A percentile compares a stretch with the other conserved stretches of the same genome.
phyloP scores from a whole-genome alignment of 2,329 filamentous ascomycete genomes.

The Colletotrichum magnum region DNA sequence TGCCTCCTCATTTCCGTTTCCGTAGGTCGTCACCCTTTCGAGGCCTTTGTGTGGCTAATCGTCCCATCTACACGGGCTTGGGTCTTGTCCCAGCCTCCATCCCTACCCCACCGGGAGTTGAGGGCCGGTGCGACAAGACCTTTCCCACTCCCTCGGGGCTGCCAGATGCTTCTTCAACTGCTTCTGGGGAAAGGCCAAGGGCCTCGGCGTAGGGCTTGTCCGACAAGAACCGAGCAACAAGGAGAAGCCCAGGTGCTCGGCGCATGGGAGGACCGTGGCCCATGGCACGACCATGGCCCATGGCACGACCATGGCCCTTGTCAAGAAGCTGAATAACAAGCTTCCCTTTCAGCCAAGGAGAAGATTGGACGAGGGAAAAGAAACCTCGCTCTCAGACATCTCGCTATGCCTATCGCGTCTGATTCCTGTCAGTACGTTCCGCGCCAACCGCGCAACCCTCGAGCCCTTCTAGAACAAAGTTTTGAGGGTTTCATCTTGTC shows the following conservation, averaged over 20 bases:
- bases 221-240: background rate
- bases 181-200: no score
- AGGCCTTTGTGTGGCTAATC: background rate
- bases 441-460: background rate
- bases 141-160: no score
- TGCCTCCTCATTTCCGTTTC: background rate
- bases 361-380: constrained; percentile 19
- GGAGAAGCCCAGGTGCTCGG: background rate
- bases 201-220: no score
- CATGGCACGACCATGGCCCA: background rate
- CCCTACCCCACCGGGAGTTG: no score
- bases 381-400: constrained; percentile 1
- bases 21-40: background rate
- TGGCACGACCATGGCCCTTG: background rate
- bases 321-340: background rate
- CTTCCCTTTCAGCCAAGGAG: constrained; percentile 13
- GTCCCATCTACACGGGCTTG: background rate
- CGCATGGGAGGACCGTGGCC: background rate
- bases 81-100: background rate
- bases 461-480: constrained; percentile 25
- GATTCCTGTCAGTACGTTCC: background rate
- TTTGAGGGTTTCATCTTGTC: constrained; percentile 4
- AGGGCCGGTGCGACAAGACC: no score
- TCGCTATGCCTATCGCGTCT: constrained; percentile 1
- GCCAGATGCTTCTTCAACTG: no score